Evolutionary conservation across 805 yeast species (phyloP), one percentile per base, ranked within the genome.

Genomic region (Geotrichum ghanense): DNA sequence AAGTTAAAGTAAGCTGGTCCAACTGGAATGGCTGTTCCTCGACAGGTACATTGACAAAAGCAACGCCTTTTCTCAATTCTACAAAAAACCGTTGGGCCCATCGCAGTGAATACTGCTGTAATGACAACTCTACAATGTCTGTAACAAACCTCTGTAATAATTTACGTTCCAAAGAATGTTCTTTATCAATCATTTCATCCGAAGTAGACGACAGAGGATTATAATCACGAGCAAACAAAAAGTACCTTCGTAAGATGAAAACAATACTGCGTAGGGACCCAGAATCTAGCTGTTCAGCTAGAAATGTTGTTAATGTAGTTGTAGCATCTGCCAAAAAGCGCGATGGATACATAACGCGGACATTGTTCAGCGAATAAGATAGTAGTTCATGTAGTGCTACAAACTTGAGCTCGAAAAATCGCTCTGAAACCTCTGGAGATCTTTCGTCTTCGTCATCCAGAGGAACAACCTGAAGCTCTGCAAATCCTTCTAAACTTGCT

Each of bases 311-410:
- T 31, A 80, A 60, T 0, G 87, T 70, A 1, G 82, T 60, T 0
- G 79, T 73, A 0, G 81, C 76, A 74, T 85, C 81, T 1, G 82
- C 72, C 42, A 89, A 65, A 57, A 84, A 88, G 51, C 83, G 76
- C 0, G 95, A 83, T 5, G 97, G 96, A 57, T 81, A 79, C 17
- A 76, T 60, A 0, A 95, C 83, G 34, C 70, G 67, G 50, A 86
- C 80, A 48, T 80, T 67, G 52, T 73, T 75, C 55, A 84, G 59
- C 39, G 79, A 74, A 40, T 77, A 68, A 16, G 66, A 70, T 46
- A 84, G 64, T 46, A 87, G 68, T 64, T 88, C 95, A 48, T 80
- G 68, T 6, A 85, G 55, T 27, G 78, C 68, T 63, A 84, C 84
- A 51, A 83, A 67, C 62, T 81, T 75, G 44, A 87, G 45, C 22